Percentiles rank a stretch among this genome's conserved stretches.
Evolutionary conservation across 2,329 filamentous ascomycete genomes (phyloP).

Genomic region (Fusarium concolor): DNA sequence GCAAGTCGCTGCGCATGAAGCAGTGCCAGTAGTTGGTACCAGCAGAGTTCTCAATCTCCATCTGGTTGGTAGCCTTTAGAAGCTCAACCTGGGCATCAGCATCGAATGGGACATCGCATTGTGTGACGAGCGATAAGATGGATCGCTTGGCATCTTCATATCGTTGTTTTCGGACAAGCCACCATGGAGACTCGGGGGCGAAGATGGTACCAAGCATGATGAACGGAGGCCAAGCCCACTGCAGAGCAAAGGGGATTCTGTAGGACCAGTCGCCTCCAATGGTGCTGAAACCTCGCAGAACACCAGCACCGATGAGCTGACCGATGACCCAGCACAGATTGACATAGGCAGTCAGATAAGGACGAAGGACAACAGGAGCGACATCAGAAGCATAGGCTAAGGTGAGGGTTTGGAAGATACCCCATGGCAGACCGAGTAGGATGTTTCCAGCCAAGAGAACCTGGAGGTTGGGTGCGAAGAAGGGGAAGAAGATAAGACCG

Average conservation of each 20-base stretch:
- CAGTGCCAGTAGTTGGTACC: neutral
- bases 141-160: slow-evolving; percentile 52
- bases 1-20: neutral
- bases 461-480: neutral
- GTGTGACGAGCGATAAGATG: slow-evolving; percentile 33
- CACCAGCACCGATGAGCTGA: neutral
- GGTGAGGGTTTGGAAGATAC: neutral
- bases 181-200: neutral
- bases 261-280: neutral
- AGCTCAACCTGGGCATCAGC: slow-evolving; percentile 62
- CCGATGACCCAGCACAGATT: neutral
- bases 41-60: neutral
- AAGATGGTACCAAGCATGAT: neutral
- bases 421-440: neutral
- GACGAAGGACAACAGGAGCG: neutral
- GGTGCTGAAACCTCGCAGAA: neutral
- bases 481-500: neutral
- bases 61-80: neutral
- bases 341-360: neutral
- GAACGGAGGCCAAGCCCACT: neutral
- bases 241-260: neutral
- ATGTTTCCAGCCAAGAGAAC: neutral
- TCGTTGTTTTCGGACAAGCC: slow-evolving; percentile 31
- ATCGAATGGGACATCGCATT: neutral
- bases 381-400: neutral